Evolutionary conservation across 2,329 filamentous ascomycete genomes (phyloP).

Genomic region (Xylaria sp.): DNA sequence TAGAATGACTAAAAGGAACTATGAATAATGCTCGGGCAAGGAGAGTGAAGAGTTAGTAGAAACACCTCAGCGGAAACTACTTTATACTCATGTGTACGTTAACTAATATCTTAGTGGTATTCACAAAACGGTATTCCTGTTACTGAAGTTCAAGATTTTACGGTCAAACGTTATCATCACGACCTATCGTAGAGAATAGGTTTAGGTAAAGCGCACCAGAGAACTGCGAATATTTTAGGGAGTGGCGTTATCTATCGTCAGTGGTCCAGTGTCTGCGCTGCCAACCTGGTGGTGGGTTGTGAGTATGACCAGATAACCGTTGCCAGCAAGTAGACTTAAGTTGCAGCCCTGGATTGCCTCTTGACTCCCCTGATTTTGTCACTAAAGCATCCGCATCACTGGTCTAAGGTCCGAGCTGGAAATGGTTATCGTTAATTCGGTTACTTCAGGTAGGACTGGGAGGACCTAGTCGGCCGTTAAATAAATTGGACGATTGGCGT

Average conservation of each 20-base stretch:
- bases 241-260: neutral
- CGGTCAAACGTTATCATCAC: neutral
- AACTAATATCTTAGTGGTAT: neutral
- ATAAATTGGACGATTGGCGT: neutral
- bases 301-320: conserved; percentile 19
- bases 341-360: conserved; percentile 27
- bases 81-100: too few relatives aligned
- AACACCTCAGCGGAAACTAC: too few relatives aligned
- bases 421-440: conserved; percentile 29
- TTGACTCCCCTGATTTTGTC: conserved; percentile 30
- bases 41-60: neutral
- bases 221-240: neutral
- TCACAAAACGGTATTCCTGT: neutral
- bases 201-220: neutral
- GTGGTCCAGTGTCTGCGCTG: neutral
- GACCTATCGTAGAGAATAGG: neutral
- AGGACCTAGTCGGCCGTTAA: conserved; percentile 21
- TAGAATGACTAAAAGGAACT: neutral
- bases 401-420: conserved; percentile 32
- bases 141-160: neutral
- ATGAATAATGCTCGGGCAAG: neutral
- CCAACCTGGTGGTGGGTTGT: neutral
- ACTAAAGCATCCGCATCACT: conserved; percentile 28
- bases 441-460: conserved; percentile 14
- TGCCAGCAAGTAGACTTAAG: conserved; percentile 28